Conservation (phyloP, 2,329 filamentous ascomycete species). For the Dactylellina haptotyla region DNA sequence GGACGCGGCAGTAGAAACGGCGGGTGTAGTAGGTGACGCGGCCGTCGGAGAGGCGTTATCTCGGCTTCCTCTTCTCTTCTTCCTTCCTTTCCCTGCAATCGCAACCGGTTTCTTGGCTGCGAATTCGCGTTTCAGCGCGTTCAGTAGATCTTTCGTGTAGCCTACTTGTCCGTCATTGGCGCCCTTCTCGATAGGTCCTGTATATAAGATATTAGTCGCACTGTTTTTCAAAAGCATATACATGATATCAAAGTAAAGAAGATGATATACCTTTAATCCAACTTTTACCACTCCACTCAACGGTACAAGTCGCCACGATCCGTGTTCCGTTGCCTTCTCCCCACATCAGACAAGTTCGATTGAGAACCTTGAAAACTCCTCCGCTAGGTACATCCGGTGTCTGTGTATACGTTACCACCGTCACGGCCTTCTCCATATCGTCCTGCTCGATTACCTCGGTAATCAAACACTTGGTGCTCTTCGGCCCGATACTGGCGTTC, state of each 20-base stretch:
- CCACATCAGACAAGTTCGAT: slow-evolving; percentile 94
- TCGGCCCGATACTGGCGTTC: slow-evolving; percentile 83
- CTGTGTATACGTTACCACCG: slow-evolving; percentile 82
- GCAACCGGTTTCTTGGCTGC: slow-evolving; percentile 69
- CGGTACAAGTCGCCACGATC: slow-evolving; percentile 84
- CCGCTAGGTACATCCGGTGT: slow-evolving; percentile 96
- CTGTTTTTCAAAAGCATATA: slow-evolving; percentile 5
- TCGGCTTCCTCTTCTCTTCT: slow-evolving; percentile 68
- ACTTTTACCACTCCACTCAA: slow-evolving; percentile 97
- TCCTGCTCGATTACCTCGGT: slow-evolving; percentile 83
- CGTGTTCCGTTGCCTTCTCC: slow-evolving; percentile 71
- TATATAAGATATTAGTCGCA: slow-evolving; percentile 52
- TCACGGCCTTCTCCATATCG: slow-evolving; percentile 87
- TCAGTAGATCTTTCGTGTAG: slow-evolving; percentile 83
- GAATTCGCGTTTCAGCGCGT: slow-evolving; percentile 77
- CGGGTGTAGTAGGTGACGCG: slow-evolving; percentile 63
- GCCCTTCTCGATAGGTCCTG: slow-evolving; percentile 94
- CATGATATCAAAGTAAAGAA: not conserved
- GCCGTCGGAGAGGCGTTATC: slow-evolving; percentile 62
- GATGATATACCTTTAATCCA: slow-evolving; percentile 93
- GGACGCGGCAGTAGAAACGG: slow-evolving; percentile 55
- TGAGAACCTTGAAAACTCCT: slow-evolving; percentile 90
- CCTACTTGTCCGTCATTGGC: slow-evolving; percentile 87
- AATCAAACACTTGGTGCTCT: slow-evolving; percentile 92
- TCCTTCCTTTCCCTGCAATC: slow-evolving; percentile 59